Conservation (phyloP, 352 stramenopile species). For the Globisporangium canariense region DNA sequence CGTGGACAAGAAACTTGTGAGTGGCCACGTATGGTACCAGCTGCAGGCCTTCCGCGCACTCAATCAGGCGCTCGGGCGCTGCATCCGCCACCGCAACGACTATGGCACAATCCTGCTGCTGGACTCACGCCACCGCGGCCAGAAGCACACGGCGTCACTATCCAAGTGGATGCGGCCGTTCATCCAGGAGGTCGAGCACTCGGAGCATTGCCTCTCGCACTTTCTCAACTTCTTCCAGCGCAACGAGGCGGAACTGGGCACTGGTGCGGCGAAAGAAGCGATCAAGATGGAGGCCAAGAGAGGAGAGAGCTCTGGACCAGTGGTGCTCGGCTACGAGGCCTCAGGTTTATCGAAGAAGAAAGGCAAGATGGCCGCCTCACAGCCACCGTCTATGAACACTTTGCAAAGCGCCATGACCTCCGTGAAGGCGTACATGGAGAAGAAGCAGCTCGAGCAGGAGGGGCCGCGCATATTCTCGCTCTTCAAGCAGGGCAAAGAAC, state of each 20-base stretch:
- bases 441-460: constrained; percentile 13
- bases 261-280: constrained; percentile 7
- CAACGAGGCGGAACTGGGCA: constrained; percentile 41
- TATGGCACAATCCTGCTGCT: constrained; percentile 97
- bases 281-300: background rate
- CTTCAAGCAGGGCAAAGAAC: constrained; percentile 15
- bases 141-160: constrained; percentile 56
- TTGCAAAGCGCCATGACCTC: constrained; percentile 26
- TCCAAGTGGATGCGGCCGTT: constrained; percentile 82
- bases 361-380: background rate
- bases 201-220: constrained; percentile 54
- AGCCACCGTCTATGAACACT: background rate
- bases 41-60: constrained; percentile 97
- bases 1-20: constrained; percentile 61
- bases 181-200: constrained; percentile 69
- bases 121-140: constrained; percentile 83
- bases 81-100: constrained; percentile 97
- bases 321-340: constrained; percentile 45
- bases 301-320: constrained; percentile 13
- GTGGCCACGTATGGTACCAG: constrained; percentile 93
- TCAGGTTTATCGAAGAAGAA: background rate
- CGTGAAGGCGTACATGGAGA: constrained; percentile 32
- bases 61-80: constrained; percentile 98
- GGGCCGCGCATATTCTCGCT: constrained; percentile 18
- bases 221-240: constrained; percentile 65